phyloP scores from a whole-genome alignment of 345 rosid genomes.

The Reutealis trisperma region DNA sequence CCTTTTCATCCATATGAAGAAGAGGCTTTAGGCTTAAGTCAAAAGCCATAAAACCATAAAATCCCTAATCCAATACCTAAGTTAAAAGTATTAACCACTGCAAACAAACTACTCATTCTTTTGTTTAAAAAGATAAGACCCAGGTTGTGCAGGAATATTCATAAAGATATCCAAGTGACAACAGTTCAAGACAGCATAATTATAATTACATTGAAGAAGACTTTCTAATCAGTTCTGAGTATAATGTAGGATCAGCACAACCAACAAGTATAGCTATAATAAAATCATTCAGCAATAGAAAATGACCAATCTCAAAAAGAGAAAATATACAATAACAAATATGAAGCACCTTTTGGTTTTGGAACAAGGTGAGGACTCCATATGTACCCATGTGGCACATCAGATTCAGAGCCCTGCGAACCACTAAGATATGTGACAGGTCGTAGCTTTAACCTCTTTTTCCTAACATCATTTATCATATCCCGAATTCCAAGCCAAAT shows the following conservation, averaged over 20 bases:
- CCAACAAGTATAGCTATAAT: neutral
- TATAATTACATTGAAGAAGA: neutral
- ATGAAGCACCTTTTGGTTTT: constrained; percentile 85
- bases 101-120: neutral
- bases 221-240: neutral
- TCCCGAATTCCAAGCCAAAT: constrained; percentile 99
- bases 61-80: neutral
- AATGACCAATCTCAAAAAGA: too few relatives aligned
- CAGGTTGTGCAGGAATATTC: neutral
- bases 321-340: neutral
- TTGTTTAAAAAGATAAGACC: neutral
- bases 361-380: constrained; percentile 99
- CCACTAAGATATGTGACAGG: constrained; percentile 99
- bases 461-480: constrained; percentile 91
- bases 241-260: constrained; percentile 2
- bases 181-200: neutral
- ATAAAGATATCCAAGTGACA: neutral
- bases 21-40: neutral
- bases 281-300: neutral
- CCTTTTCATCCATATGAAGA: neutral
- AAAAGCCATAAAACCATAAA: neutral
- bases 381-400: constrained; percentile 93
- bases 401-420: constrained; percentile 83
- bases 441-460: constrained; percentile 84
- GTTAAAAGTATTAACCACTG: neutral